phyloP scores from a whole-genome alignment of 495 filamentous ascomycete species.

The Neurospora sp. region DNA sequence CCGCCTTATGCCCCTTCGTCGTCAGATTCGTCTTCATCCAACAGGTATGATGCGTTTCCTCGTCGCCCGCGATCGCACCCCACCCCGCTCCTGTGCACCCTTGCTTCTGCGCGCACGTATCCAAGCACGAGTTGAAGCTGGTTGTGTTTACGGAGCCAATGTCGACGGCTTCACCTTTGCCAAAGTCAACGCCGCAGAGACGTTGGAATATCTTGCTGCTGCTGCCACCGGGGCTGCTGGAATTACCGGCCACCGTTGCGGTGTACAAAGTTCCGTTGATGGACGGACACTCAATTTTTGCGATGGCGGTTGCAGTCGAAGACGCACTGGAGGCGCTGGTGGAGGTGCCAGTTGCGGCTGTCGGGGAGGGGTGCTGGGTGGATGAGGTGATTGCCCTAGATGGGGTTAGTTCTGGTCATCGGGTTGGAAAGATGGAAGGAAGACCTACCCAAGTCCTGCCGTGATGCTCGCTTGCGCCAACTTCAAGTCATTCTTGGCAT shows the following conservation, averaged over 20 bases:
- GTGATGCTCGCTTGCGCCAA: constrained; percentile 5
- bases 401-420: background rate
- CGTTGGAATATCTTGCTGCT: constrained; percentile 20
- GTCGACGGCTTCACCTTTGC: constrained; percentile 21
- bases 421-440: background rate
- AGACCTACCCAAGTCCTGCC: background rate
- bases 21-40: constrained; percentile 46
- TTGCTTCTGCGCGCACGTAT: constrained; percentile 18
- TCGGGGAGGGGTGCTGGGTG: background rate
- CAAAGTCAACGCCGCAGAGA: constrained; percentile 28
- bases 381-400: background rate
- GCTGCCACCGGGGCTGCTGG: background rate
- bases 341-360: background rate
- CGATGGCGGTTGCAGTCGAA: background rate
- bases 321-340: background rate
- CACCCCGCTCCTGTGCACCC: constrained; percentile 29
- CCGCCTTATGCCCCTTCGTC: constrained; percentile 35
- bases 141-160: constrained; percentile 15
- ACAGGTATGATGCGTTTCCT: constrained; percentile 22
- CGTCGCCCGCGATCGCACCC: constrained; percentile 24
- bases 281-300: constrained; percentile 14
- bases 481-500: constrained; percentile 9
- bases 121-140: constrained; percentile 23
- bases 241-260: background rate
- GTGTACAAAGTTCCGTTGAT: constrained; percentile 27